phyloP scores from a whole-genome alignment of 2,329 filamentous ascomycete genomes.

The Fusarium sp. region DNA sequence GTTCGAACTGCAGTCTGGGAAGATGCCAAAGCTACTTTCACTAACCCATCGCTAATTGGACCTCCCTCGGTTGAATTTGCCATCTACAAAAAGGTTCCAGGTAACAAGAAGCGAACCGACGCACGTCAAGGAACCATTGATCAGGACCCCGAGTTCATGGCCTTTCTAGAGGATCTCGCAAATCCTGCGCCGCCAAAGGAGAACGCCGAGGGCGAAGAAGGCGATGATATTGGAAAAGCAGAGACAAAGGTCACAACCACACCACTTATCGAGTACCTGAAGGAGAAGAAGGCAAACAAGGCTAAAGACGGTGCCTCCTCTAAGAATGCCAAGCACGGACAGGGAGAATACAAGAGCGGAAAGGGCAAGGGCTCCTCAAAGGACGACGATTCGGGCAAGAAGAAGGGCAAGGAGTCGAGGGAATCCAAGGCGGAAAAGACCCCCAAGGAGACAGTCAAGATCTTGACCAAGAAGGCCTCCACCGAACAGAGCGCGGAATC shows the following conservation, averaged over 20 bases:
- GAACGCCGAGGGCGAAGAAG: slow-evolving; percentile 55
- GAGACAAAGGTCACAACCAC: slow-evolving; percentile 80
- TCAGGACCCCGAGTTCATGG: slow-evolving; percentile 95
- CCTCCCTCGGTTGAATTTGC: slow-evolving; percentile 86
- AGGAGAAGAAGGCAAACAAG: slow-evolving; percentile 89
- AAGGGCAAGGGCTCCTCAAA: slow-evolving; percentile 60
- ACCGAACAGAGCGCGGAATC: slow-evolving; percentile 62
- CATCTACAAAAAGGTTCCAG: slow-evolving; percentile 85
- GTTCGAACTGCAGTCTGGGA: slow-evolving; percentile 79
- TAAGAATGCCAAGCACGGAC: slow-evolving; percentile 66
- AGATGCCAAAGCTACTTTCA: slow-evolving; percentile 83
- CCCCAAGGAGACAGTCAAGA: slow-evolving; percentile 70
- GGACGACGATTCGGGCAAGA: slow-evolving; percentile 67
- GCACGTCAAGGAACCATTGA: slow-evolving; percentile 94
- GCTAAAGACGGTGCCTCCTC: slow-evolving; percentile 62
- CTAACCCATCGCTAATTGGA: slow-evolving; percentile 78
- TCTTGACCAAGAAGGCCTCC: slow-evolving; percentile 70
- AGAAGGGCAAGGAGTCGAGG: slow-evolving; percentile 73
- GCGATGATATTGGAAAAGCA: slow-evolving; percentile 58
- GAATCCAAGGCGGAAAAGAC: slow-evolving; percentile 67
- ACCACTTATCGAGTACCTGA: slow-evolving; percentile 88
- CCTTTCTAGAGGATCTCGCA: slow-evolving; percentile 88
- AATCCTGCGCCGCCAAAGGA: slow-evolving; percentile 69
- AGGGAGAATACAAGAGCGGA: slow-evolving; percentile 64
- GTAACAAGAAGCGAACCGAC: slow-evolving; percentile 80